Evolutionary conservation across 257 asterid genomes (phyloP), one percentile per base, ranked within the genome.

Genomic region (Ophiorrhiza pumila): DNA sequence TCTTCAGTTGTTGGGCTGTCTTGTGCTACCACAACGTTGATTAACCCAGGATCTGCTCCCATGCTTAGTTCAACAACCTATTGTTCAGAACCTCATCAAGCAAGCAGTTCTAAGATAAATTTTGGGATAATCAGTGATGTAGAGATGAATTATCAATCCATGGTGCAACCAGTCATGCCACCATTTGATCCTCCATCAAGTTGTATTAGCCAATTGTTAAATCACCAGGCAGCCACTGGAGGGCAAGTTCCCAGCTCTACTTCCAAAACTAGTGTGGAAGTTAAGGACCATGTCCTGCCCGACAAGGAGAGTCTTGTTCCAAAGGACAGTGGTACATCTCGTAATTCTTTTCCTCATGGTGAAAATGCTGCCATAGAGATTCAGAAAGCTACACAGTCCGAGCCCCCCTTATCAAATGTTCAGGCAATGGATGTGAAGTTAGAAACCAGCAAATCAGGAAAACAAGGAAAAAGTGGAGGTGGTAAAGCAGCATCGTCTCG

Each of bases 401-500:
- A 81, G 52, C 84, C 77, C 69, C 85, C 79, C 72, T 73, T 81
- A 71, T 58, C 87, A 62, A 80, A 79, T 60, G 74, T 69, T 75
- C 79, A 81, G 69, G 76, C 85, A 65, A 71, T 85, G 49, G 85
- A 87, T 66, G 71, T 69, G 64, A 88, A 84, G 69, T 73, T 72
- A 69, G 96, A 88, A 75, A 73, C 77, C 71, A 82, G 88, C 17
- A 87, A 87, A 80, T 61, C 81, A 25, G 96, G 76, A 68, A 94
- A 90, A 83, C 80, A 67, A 47, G 95, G 87, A 72, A 86, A 81
- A 84, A 85, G 79, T 52, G 85, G 78, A 59, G 82, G 85, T 57
- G 84, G 85, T 81, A 92, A 89, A 83, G 80, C 88, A 71, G 49
- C 90, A 39, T 78, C 99, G 34, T 87, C 97, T 78, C 96, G 98